Percentiles rank a stretch among this genome's conserved stretches.
Evolutionary conservation across 805 yeast genomes (phyloP).

Genomic region (Candida saitoana): DNA sequence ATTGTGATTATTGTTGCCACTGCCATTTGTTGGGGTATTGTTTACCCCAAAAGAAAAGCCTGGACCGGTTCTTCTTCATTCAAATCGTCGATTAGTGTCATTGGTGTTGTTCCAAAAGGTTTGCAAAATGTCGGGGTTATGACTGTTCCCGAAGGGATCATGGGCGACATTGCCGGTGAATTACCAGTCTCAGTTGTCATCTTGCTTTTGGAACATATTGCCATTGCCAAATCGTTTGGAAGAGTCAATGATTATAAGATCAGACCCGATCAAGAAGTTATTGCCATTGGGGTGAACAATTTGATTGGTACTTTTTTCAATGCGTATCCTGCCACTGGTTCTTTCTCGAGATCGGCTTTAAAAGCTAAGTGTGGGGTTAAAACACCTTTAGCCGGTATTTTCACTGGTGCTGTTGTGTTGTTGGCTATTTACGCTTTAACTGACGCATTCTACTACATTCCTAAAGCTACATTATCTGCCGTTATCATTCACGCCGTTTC

Average conservation of each 20-base stretch:
- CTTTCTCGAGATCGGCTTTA: conserved; percentile 90
- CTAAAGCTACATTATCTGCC: conserved; percentile 83
- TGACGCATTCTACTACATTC: conserved; percentile 79
- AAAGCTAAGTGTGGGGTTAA: conserved; percentile 94
- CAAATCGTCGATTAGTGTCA: conserved; percentile 50
- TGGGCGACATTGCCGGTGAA: conserved; percentile 62
- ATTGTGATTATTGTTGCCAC: conserved; percentile 79
- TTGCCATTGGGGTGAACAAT: conserved; percentile 91
- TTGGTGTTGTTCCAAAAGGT: conserved; percentile 83
- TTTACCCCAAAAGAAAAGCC: conserved; percentile 41
- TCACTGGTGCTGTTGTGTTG: conserved; percentile 84
- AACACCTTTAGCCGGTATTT: conserved; percentile 89
- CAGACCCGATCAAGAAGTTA: conserved; percentile 87
- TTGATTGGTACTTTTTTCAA: conserved; percentile 86
- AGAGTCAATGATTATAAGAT: conserved; percentile 87
- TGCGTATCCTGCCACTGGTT: conserved; percentile 95
- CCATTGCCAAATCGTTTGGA: conserved; percentile 91
- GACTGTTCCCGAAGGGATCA: conserved; percentile 56
- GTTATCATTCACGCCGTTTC: conserved; percentile 91
- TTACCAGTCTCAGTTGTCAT: conserved; percentile 84
- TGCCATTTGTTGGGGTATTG: conserved; percentile 73
- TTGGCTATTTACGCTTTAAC: conserved; percentile 84
- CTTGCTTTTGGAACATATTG: conserved; percentile 84
- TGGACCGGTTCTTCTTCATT: conserved; percentile 29
- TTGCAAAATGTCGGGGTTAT: conserved; percentile 72